phyloP scores from a whole-genome alignment of 768 basidiomycete species.

The Pisolithus microcarpus region DNA sequence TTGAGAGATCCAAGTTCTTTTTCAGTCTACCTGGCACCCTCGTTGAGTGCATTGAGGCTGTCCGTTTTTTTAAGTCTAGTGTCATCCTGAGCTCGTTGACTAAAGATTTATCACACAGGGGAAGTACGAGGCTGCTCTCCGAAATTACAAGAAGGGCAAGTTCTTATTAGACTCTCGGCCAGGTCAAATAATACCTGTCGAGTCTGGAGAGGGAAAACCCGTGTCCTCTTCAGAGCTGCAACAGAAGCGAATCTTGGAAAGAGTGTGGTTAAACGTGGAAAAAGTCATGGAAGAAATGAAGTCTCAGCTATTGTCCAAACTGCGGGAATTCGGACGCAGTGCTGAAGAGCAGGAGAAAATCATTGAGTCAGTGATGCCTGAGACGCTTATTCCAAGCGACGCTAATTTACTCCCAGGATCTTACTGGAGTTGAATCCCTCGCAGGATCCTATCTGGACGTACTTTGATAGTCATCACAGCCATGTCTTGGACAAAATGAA shows the following conservation, averaged over 20 bases:
- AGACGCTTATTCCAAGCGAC: too few relatives aligned
- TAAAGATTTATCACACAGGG: conserved; percentile 44
- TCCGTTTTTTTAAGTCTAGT: conserved; percentile 30
- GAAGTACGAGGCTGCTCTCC: conserved; percentile 86
- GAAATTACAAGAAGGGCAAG: conserved; percentile 97
- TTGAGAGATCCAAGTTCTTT: conserved; percentile 95
- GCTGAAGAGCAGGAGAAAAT: conserved; percentile 96
- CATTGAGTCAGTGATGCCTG: conserved; percentile 62
- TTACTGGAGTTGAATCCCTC: conserved; percentile 77
- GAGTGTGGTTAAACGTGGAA: conserved; percentile 93
- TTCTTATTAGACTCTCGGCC: conserved; percentile 86
- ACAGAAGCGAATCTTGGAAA: conserved; percentile 89
- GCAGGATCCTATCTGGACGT: conserved; percentile 93
- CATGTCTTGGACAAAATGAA: conserved; percentile 78
- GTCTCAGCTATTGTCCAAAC: conserved; percentile 61
- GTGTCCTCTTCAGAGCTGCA: conserved; percentile 55
- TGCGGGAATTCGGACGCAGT: conserved; percentile 72
- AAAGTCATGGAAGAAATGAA: conserved; percentile 92
- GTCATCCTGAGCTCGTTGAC: background rate
- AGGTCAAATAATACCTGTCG: conserved; percentile 71
- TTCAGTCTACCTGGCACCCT: conserved; percentile 95
- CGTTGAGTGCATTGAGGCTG: conserved; percentile 82
- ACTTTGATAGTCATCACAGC: conserved; percentile 88
- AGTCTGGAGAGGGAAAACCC: conserved; percentile 49
- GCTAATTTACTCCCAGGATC: conserved; percentile 45